Evolutionary conservation across 2,329 filamentous ascomycete genomes (phyloP).

Genomic region (Trichoderma guizhouense): DNA sequence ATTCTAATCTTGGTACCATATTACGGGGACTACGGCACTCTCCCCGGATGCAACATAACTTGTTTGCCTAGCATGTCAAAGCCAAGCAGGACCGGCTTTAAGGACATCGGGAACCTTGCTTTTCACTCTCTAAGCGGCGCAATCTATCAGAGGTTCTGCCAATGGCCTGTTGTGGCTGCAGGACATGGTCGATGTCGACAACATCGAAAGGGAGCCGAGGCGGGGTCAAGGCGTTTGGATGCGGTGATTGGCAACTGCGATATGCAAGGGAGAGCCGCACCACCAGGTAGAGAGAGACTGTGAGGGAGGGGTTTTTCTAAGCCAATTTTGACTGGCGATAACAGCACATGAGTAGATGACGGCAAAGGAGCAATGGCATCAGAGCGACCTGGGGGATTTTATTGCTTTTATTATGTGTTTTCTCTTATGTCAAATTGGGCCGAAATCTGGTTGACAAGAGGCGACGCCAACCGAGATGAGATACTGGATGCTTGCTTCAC

Average conservation of each 20-base stretch:
- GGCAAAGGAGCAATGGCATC: neutral
- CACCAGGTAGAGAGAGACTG: neutral
- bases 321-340: neutral
- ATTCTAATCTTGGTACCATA: too few relatives aligned
- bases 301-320: neutral
- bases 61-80: neutral
- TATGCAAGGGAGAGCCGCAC: conserved; percentile 5
- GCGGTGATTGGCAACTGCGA: neutral
- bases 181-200: neutral
- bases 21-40: neutral
- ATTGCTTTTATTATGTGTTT: neutral
- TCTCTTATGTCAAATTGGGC: neutral
- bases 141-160: neutral
- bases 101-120: neutral
- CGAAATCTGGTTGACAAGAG: neutral
- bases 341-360: neutral
- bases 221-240: neutral
- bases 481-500: neutral
- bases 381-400: neutral
- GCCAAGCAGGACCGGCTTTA: neutral
- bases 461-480: neutral
- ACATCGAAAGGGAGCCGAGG: neutral
- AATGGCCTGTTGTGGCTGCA: neutral
- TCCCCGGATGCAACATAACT: neutral
- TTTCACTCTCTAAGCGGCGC: too few relatives aligned